Evolutionary conservation across 306 rosid genomes (phyloP), one percentile per base, ranked within the genome.

Genomic region (Rosa persica): DNA sequence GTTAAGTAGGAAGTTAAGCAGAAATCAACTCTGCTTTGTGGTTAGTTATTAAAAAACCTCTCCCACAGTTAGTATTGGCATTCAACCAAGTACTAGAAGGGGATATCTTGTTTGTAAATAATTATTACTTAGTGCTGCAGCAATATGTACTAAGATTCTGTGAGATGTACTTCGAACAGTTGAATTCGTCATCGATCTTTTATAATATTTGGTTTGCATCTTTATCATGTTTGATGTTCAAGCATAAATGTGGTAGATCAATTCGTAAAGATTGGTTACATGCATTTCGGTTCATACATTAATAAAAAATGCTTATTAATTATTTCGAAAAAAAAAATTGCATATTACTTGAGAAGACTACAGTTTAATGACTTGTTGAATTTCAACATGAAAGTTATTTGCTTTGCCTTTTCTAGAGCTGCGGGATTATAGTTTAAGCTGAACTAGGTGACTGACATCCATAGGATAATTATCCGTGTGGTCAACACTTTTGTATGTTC

Each of bases 381-480:
- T 19, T 52, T 52, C 58, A 52, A 52, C 57, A 19, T 51, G 22
- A 17, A 15, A 51, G n/a, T 51, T 17, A 51, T 52, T 52, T 52
- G 6, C 58, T 52, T 52, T 19, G 58, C 10, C 7, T 52, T 52
- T 52, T 5, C 58, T 52, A 52, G 23, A 58, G 34, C 65, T 58
- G 65, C 65, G 25, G 39, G 20, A 62, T 30, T 27, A 13, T 60
- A 27, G 20, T 2, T 62, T 8, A 13, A 54, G 60, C 13, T 77
- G 44, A 80, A 66, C 87, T 43, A 89, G 87, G 4, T 52, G 76
- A 15, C 43, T 61, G 39, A 84, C 78, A 85, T 89, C 82, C 73
- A 81, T 75, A 5, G 95, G 86, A 62, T 74, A 64, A 39, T 77
- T 72, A 64, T 73, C 78, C 6, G 67, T 30, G 8, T 42, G 40